Conservation (phyloP, 345 rosid genomes). For the Murraya paniculata region DNA sequence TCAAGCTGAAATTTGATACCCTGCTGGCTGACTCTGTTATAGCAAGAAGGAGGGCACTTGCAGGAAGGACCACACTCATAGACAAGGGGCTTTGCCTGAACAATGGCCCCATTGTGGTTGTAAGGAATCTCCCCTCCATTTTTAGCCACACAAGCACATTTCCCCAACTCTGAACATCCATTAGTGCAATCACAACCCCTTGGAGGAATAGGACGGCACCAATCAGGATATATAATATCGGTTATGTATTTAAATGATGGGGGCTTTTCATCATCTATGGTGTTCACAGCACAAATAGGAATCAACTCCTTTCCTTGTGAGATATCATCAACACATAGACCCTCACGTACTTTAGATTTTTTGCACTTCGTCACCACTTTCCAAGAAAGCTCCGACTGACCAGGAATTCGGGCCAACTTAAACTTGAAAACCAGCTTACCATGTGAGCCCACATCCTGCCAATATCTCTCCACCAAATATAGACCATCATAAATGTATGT, state of each 20-base stretch:
- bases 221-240: constrained; percentile 50
- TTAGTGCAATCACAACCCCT: constrained; percentile 54
- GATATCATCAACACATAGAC: constrained; percentile 60
- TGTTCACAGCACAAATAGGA: constrained; percentile 74
- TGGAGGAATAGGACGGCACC: constrained; percentile 47
- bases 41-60: constrained; percentile 70
- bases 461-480: constrained; percentile 51
- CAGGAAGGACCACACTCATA: constrained; percentile 86
- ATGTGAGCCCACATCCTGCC: constrained; percentile 59
- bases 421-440: constrained; percentile 76
- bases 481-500: constrained; percentile 75
- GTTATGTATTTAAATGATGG: constrained; percentile 58
- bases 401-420: constrained; percentile 50
- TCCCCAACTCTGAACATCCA: constrained; percentile 48
- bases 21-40: constrained; percentile 69
- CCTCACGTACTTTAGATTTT: constrained; percentile 46
- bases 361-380: constrained; percentile 58
- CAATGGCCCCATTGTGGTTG: constrained; percentile 73
- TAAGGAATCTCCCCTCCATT: constrained; percentile 83
- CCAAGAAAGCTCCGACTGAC: constrained; percentile 88
- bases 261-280: constrained; percentile 65
- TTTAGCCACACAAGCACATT: constrained; percentile 53
- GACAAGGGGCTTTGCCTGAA: constrained; percentile 55
- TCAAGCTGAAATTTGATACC: constrained; percentile 79
- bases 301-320: constrained; percentile 62